Evolutionary conservation across 2,329 filamentous ascomycete species (phyloP).

Genomic region (Atkinsonella texensis): DNA sequence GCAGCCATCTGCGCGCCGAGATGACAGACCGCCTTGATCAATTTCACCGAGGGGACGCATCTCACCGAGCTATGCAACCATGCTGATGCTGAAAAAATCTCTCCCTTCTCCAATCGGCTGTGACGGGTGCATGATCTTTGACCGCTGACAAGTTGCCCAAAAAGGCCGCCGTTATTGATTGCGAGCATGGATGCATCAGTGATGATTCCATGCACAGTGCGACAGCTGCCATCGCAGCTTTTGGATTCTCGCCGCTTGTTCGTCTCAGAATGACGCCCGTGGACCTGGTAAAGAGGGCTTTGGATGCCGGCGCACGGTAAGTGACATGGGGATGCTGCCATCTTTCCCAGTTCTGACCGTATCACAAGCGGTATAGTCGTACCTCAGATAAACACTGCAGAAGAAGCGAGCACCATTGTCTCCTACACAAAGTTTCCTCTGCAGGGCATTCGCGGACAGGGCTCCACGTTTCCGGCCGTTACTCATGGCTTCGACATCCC

Average conservation of each 20-base stretch:
- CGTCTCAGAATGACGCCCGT: conserved; percentile 21
- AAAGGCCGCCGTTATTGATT: conserved; percentile 19
- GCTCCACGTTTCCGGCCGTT: conserved; percentile 29
- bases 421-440: conserved; percentile 32
- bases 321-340: too few species aligned
- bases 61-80: too few species aligned
- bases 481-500: conserved; percentile 24
- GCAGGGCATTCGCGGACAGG: conserved; percentile 29
- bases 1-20: too few species aligned
- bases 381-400: conserved; percentile 29
- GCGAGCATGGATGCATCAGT: conserved; percentile 31
- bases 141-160: too few species aligned
- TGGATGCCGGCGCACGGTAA: conserved; percentile 29
- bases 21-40: too few species aligned
- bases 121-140: too few species aligned
- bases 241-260: conserved; percentile 28
- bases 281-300: conserved; percentile 28
- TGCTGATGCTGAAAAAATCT: too few species aligned
- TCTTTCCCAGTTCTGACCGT: too few species aligned
- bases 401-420: conserved; percentile 28
- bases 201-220: conserved; percentile 32
- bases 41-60: too few species aligned
- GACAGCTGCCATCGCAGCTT: conserved; percentile 28
- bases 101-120: too few species aligned
- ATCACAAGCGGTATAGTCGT: conserved; percentile 24